These are phyloP conservation scores for Ziziphus jujuba DNA, from an alignment of 306 rosid genomes.

Conservation along the genomic window DNA sequence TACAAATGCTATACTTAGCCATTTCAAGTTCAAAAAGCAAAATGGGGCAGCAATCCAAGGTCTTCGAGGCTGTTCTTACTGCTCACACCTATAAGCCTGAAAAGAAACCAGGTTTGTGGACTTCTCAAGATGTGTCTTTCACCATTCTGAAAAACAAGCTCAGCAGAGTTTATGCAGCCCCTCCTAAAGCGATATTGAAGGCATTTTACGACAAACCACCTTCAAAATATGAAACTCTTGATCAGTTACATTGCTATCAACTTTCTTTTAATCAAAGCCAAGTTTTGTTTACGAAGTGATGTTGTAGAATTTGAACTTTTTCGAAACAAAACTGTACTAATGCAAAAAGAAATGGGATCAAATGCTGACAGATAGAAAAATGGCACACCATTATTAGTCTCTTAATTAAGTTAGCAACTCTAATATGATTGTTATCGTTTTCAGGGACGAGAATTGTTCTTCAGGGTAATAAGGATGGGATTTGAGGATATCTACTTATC, in stretches of 20 bases:
- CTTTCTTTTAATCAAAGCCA: neutral
- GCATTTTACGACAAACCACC: constrained; percentile 70
- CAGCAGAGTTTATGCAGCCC: constrained; percentile 87
- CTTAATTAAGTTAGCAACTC: neutral
- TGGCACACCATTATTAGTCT: neutral
- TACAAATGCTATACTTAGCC: constrained; percentile 72
- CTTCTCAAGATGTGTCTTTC: constrained; percentile 58
- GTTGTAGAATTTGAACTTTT: too few species aligned
- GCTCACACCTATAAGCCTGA: constrained; percentile 56
- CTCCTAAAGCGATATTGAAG: constrained; percentile 76
- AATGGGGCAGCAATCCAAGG: constrained; percentile 78
- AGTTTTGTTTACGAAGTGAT: neutral
- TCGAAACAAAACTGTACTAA: too few species aligned
- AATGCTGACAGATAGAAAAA: too few species aligned
- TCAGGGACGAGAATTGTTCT: constrained; percentile 84
- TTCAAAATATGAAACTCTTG: constrained; percentile 82
- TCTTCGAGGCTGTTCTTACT: constrained; percentile 63
- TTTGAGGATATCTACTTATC: constrained; percentile 86
- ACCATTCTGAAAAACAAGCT: constrained; percentile 80
- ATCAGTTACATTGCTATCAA: constrained; percentile 76
- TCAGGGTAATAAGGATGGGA: constrained; percentile 91
- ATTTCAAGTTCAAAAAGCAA: constrained; percentile 69
- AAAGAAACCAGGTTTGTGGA: constrained; percentile 66
- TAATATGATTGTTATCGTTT: neutral
- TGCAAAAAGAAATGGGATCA: too few species aligned